Base-by-base conservation (phyloP, 2,329 filamentous ascomycete genomes). In the Rasamsonia emersonii region DNA sequence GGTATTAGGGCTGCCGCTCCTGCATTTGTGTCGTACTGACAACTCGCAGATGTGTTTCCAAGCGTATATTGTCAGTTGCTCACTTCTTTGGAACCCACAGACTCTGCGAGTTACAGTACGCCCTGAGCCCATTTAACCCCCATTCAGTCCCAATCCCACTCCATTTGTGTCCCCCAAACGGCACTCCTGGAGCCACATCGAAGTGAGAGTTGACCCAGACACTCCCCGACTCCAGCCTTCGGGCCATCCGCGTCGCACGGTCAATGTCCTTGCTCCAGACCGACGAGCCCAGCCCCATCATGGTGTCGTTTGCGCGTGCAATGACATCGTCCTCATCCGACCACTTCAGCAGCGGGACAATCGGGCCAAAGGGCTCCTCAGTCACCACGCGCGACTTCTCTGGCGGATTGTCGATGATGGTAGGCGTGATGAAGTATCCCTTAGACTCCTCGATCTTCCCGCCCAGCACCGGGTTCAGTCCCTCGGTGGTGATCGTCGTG, bases 331-430 rank as follows among this genome's bases (percentile, higher is more conserved):
- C 67, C 38, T 82, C 77, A 17, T 70, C 64, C 0, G 60, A 59
- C 75, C 76, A 83, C 13, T 65, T 68, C 34, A 80, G 47, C 5
- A 81, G 56, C 0, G 78, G 77, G 1, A 82, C 64, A 18, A 83
- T 74, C 0, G 79, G 79, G 0, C 70, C 74, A 41, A 78, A 79
- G 3, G 73, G 70, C 47, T 79, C 75, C 42, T 79, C 75, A 18
- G 59, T 53, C 7, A 77, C 72, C 11, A 78, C 61, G 8, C 64
- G 54, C 2, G 71, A 68, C 23, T 68, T 59, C 40, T 75, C 70
- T 0, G 71, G 67, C 14, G 73, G 73, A 38, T 71, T 70, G 19
- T 69, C 62, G 17, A n/a, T n/a, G n/a, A n/a, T n/a, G n/a, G n/a
- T n/a, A n/a, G n/a, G n/a, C n/a, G n/a, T n/a, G n/a, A n/a, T n/a